Evolutionary conservation across 257 asterid genomes (phyloP), one percentile per base, ranked within the genome.

Genomic region (Jacaranda copaia): DNA sequence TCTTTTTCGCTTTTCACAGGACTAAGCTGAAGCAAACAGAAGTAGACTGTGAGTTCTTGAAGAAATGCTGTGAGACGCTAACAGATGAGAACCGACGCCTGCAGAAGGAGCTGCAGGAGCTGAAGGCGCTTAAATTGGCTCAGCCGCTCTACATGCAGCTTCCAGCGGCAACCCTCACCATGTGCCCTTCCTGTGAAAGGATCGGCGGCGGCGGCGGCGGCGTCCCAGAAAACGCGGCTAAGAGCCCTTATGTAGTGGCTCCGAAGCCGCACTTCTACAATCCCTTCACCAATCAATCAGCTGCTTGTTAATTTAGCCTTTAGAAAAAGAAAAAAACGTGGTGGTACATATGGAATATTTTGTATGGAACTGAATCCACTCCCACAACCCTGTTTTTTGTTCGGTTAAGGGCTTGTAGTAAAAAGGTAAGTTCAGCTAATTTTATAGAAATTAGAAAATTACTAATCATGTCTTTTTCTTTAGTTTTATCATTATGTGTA

Each of bases 21-120:
- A 92, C 98, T 9, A 95, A 95, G 91, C 97, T 95, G 67, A 95
- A 95, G 88, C 99, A 95, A 74, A 95, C 99, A 3, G 99, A 95
- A 75, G 95, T 91, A 9, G 99, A 95, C 87, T 95, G 96, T 60
- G 99, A 92, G 40, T 89, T 88, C 86, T 19, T 95, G 87, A 95
- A 95, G 84, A 95, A 95, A 84, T 95, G 93, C 80, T 95, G 99
- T 55, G 98, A 92, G 67, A 83, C 96, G 2, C 73, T 95, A 62
- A 95, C 98, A 13, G 99, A 95, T 2, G 98, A 95, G 80, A 95
- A 95, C 51, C 83, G 97, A 74, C 86, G 97, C 79, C 88, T 95
- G 6, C 97, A 91, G 69, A 95, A 95, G 82, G 99, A 95, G 81
- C 67, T 94, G 2, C 96, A 91, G 40, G 99, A 94, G 83, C 85